These are phyloP conservation scores for Rhododendron vialii DNA, from an alignment of 148 eudicot genomes.

Conservation along the genomic window DNA sequence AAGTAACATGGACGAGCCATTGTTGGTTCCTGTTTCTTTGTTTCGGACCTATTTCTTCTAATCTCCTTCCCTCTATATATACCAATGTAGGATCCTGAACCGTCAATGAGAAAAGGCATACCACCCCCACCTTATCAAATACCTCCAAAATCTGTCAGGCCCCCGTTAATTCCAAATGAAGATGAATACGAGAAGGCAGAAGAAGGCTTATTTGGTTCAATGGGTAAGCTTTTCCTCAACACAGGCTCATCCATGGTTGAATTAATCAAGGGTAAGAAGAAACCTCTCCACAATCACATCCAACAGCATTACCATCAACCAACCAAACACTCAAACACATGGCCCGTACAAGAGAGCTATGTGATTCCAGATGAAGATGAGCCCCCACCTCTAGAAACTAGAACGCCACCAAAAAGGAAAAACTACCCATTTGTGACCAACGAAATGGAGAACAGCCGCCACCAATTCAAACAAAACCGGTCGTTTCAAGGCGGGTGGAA, in stretches of 20 bases:
- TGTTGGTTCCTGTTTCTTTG: background rate
- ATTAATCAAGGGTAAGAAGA: slow-evolving; percentile 47
- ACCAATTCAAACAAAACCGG: slow-evolving; percentile 36
- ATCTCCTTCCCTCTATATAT: background rate
- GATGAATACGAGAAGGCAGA: slow-evolving; percentile 60
- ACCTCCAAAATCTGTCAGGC: slow-evolving; percentile 43
- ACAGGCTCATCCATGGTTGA: slow-evolving; percentile 51
- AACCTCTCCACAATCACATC: slow-evolving; percentile 27
- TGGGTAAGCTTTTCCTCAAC: slow-evolving; percentile 54
- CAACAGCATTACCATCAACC: slow-evolving; percentile 41
- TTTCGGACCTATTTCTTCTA: background rate
- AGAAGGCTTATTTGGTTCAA: slow-evolving; percentile 57
- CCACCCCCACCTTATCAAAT: slow-evolving; percentile 49
- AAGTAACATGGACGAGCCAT: slow-evolving; percentile 12
- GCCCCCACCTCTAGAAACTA: slow-evolving; percentile 42
- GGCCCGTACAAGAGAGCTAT: slow-evolving; percentile 69
- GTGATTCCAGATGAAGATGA: slow-evolving; percentile 52
- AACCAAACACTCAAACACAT: slow-evolving; percentile 22
- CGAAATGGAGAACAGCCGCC: slow-evolving; percentile 31
- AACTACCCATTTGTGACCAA: slow-evolving; percentile 26
- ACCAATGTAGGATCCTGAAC: slow-evolving; percentile 34
- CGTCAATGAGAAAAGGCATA: slow-evolving; percentile 23
- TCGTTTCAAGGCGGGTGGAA: slow-evolving; percentile 37
- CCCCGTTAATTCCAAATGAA: slow-evolving; percentile 58
- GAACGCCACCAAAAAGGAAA: slow-evolving; percentile 34